phyloP scores from a whole-genome alignment of 2,329 filamentous ascomycete genomes.

The Onygenales sp. region DNA sequence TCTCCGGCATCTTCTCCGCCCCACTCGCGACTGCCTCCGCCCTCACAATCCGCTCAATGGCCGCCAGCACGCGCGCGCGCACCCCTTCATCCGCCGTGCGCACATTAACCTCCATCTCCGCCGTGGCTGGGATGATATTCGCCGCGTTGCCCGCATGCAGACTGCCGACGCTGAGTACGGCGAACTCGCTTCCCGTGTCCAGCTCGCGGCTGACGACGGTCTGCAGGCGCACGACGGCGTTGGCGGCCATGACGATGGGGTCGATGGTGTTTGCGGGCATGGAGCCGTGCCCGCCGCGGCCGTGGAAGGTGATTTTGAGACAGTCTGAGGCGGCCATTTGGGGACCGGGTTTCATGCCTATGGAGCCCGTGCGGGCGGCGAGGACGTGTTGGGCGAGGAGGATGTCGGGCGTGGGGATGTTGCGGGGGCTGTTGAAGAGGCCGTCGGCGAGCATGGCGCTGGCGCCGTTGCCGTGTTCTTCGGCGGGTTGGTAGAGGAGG shows the following conservation, averaged over 20 bases:
- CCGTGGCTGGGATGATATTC: constrained; percentile 50
- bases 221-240: constrained; percentile 49
- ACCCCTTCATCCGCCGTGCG: constrained; percentile 39
- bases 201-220: constrained; percentile 49
- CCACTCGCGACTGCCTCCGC: constrained; percentile 46
- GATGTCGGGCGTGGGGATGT: constrained; percentile 45
- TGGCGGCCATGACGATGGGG: constrained; percentile 49
- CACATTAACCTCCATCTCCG: constrained; percentile 47
- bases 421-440: constrained; percentile 32
- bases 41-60: constrained; percentile 46
- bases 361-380: constrained; percentile 30
- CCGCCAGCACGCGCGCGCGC: constrained; percentile 38
- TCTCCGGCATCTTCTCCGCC: constrained; percentile 37
- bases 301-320: constrained; percentile 46
- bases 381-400: constrained; percentile 51
- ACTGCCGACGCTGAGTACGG: constrained; percentile 50
- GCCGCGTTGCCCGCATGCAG: constrained; percentile 52
- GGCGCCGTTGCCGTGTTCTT: constrained; percentile 55
- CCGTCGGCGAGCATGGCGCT: constrained; percentile 54
- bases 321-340: constrained; percentile 38
- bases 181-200: constrained; percentile 40
- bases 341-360: constrained; percentile 29
- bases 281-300: constrained; percentile 49
- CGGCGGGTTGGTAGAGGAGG: constrained; percentile 57
- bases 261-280: constrained; percentile 49